Base-by-base conservation (phyloP, 1,139 yeast species). In the Zygotorulaspora mrakii region DNA sequence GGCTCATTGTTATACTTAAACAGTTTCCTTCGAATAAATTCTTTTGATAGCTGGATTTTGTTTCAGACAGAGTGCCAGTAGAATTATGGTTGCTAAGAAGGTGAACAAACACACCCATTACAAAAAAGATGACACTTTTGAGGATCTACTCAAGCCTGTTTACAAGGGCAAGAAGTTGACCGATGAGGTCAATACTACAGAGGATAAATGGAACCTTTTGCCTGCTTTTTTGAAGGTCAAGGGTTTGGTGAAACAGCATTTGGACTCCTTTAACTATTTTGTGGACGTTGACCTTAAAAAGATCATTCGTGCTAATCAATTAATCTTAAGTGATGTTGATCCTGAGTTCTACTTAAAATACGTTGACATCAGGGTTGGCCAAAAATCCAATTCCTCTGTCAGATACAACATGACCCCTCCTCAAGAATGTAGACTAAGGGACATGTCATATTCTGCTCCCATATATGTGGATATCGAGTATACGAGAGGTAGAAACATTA, bases 161-260 rank as follows among this genome's bases (percentile, higher is more conserved):
- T 91, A 85, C 65, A 82, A 81, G 59, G 98, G 98, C 12, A 91
- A 87, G 64, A 73, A 74, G 41, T 65, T 89, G 46, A 78, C 95
- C 1, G 99, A 91, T 67, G 86, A 85, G 51, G 82, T 91, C 61
- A 79, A 79, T 54, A 87, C 96, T 0, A 95, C 94, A 10, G 76
- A 83, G 57, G 99, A 91, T 65, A 91, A 91, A 65, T 91, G 99
- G 99, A 83, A 91, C 54, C 70, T 91, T 40, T 67, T 91, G 32
- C 99, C 99, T 0, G 98, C 98, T 0, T 91, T 91, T 59, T 69
- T 91, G 46, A 88, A 88, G 59, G 96, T 94, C 32, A 91, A 91
- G 62, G 99, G 99, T 39, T 70, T 91, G 37, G 97, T 91, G 34
- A 91, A 94, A 58, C 99, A 91, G 67, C 98, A 91, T 69, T 70